Percentiles rank a stretch among this genome's conserved stretches.
These are phyloP conservation scores for Neurospora sp. DNA, from an alignment of 495 filamentous ascomycete genomes.

Conservation along the genomic window DNA sequence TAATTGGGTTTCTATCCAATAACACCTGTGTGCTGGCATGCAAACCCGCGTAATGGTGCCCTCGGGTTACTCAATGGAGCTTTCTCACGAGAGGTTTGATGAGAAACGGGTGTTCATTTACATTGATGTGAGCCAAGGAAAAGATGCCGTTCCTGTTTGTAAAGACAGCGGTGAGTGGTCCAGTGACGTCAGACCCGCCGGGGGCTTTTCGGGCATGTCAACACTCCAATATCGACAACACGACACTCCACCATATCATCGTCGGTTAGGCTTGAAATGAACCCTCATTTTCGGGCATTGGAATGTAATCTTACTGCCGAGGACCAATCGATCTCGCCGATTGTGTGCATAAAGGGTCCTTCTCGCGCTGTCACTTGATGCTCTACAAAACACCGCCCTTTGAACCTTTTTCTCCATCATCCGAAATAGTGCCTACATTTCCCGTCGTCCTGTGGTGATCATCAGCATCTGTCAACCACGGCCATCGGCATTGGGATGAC, in stretches of 20 bases:
- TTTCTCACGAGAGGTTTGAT: neutral
- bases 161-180: neutral
- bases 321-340: neutral
- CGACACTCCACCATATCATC: neutral
- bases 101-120: neutral
- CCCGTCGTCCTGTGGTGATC: neutral
- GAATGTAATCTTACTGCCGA: neutral
- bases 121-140: neutral
- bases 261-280: neutral
- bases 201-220: neutral
- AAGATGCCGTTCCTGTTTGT: neutral
- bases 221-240: neutral
- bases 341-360: neutral
- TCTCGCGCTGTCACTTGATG: neutral
- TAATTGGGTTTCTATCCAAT: neutral
- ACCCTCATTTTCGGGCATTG: neutral
- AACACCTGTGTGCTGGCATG: neutral
- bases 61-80: neutral
- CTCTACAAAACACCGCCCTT: neutral
- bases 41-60: neutral
- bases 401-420: neutral
- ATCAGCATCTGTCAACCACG: neutral
- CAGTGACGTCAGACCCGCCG: neutral
- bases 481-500: neutral
- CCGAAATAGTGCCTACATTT: neutral